Base-by-base conservation (phyloP, 2,329 filamentous ascomycete species). In the Fusarium papillatum region DNA sequence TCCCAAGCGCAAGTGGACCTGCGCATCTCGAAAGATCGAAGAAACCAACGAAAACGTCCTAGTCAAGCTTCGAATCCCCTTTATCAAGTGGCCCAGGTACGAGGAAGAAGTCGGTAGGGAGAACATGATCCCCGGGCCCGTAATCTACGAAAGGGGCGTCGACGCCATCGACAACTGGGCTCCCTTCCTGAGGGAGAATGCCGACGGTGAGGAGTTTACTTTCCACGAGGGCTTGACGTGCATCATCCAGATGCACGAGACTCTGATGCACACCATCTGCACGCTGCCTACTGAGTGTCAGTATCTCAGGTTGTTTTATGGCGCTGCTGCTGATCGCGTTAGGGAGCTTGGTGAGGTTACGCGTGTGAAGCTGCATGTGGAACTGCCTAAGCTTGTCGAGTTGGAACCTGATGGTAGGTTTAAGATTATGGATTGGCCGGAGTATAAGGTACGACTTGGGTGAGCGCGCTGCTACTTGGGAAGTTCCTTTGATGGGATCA, bases 41-140 rank as follows among this genome's bases (percentile, higher is more conserved):
- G 43, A 59, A 22, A 4, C 13, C n/a, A 75, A 76, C 22, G 11
- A 19, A 4, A 53, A 76, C 48, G 66, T 61, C 39, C 38, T 71
- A 29, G 50, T 74, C 26, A 48, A 48, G 19, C 59, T 76, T 1
- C 29, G 31, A 24, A 34, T 76, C 7, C 73, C 73, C 1, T 76
- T 73, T 70, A 66, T 76, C 38, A 64, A 61, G 41, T 76, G 70
- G 73, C 70, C 73, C 41, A 65, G 64, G 31, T 16, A 50, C n/a
- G 70, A 70, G 0, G 24, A 43, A 1, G 73, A 75, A 24, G 26
- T 6, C 2, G 62, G 66, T 3, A 53, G 53, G 1, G 70, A 70
- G 69, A 39, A 60, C 29, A 13, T 7, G 0, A 71, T 76, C n/a
- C 70, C 7, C 19, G 61, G 68, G n/a, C 57, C 64, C 13, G 62